phyloP scores from a whole-genome alignment of 148 eudicot species.

The Cornus kousa region DNA sequence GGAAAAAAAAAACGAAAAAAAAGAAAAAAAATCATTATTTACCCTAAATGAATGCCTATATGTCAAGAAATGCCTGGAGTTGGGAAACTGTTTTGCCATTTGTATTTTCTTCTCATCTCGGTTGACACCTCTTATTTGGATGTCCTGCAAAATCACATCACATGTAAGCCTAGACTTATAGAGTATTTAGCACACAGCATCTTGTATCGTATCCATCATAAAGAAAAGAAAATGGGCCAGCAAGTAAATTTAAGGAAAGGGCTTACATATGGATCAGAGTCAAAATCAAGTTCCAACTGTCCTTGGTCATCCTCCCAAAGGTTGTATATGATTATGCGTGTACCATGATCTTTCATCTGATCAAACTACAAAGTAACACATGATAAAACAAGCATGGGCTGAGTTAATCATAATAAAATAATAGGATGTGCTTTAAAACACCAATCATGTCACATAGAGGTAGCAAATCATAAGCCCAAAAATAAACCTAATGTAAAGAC shows the following conservation, averaged over 20 bases:
- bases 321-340: conserved; percentile 82
- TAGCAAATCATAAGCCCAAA: not conserved
- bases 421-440: not conserved
- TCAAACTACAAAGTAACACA: conserved; percentile 49
- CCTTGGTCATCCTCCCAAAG: conserved; percentile 99
- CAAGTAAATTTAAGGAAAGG: not conserved
- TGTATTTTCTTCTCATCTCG: conserved; percentile 79
- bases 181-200: not conserved
- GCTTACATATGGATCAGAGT: conserved; percentile 71
- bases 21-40: conserved; percentile 13
- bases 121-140: conserved; percentile 85
- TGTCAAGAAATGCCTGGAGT: conserved; percentile 80
- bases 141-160: conserved; percentile 52
- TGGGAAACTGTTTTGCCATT: conserved; percentile 72
- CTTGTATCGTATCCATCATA: not conserved
- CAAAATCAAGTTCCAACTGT: conserved; percentile 74
- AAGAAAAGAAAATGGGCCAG: conserved; percentile 2
- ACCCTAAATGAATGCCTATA: conserved; percentile 92
- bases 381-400: not conserved
- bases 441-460: not conserved
- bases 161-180: not conserved
- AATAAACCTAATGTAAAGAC: not conserved
- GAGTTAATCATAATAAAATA: not conserved
- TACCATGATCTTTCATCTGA: conserved; percentile 72
- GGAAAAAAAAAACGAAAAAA: not conserved